Evolutionary conservation across 257 asterid genomes (phyloP).

Genomic region (Asclepias syriaca): DNA sequence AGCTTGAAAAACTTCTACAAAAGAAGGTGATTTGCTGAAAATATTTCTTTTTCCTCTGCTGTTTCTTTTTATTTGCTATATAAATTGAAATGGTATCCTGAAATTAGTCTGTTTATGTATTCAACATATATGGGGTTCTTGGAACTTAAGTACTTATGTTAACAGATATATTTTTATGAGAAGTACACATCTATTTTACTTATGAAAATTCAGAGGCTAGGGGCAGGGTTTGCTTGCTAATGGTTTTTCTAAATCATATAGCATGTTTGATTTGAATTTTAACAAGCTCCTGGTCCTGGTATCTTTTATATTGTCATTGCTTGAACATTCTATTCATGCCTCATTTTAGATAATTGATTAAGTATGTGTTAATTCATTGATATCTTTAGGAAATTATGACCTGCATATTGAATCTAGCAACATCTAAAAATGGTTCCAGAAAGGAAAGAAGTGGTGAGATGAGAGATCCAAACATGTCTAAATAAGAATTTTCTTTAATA

Average conservation of each 20-base stretch:
- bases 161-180: neutral
- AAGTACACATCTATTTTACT: neutral
- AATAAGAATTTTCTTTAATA: neutral
- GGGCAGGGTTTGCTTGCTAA: neutral
- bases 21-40: slow-evolving; percentile 48
- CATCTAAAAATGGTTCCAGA: neutral
- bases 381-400: neutral
- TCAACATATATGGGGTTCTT: neutral
- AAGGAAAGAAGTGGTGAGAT: neutral
- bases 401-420: neutral
- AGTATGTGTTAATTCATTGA: neutral
- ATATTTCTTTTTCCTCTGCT: neutral
- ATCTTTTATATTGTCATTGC: neutral
- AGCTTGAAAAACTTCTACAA: slow-evolving; percentile 58
- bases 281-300: neutral
- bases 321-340: neutral
- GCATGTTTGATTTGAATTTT: too few species aligned
- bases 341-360: neutral
- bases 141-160: neutral
- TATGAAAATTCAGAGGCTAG: neutral
- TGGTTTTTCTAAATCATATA: too few species aligned
- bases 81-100: neutral
- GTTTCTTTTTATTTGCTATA: neutral
- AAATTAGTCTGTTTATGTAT: neutral
- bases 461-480: neutral